Base-by-base conservation (phyloP, 495 filamentous ascomycete genomes). In the Podospora pseudocomata region DNA sequence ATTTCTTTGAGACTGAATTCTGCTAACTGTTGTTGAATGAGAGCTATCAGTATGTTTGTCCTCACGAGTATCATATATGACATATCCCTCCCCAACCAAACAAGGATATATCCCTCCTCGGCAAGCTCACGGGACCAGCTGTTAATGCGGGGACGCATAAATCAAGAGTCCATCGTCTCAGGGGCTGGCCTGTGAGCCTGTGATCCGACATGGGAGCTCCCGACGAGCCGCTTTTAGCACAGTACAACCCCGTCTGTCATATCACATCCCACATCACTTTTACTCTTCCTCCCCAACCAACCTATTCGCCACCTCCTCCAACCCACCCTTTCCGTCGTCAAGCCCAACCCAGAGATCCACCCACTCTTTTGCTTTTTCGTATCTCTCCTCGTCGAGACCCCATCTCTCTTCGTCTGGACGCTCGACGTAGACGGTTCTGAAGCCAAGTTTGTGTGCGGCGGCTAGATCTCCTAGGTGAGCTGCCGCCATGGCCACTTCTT, bases 361-460 rank as follows among this genome's bases (percentile, higher is more conserved):
- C 84, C 86, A 92, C 4, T 80, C 82, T 68, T 84, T 86, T 64
- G 79, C 79, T 61, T 83, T 81, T 57, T 81, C 79, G 72, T 85
- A 82, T 11, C 81, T 80, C 32, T 85, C 78, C 62, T 85, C 76
- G 3, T 87, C 86, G 13, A 65, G 27, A 18, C 70, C 69, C 85
- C 86, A 88, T n/a, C 77, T 76, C 77, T 92, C 91, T 76, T 94
- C 92, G 44, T 74, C 68, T 16, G 77, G 75, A 65, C 90, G 79
- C 79, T 90, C 91, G n/a, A 94, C 87, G 78, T 92, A 95, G 53
- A 96, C 83, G 0, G 89, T 90, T 74, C 84, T 79, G 61, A 93
- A 80, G 0, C 91, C 92, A 57, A 79, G 81, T 13, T 67, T 73
- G 73, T 87, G 87, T 15, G 91, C 92, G 0, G 86, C 90, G 60